Evolutionary conservation across 2,329 filamentous ascomycete species (phyloP).

Genomic region (Colletotrichum tropicale): DNA sequence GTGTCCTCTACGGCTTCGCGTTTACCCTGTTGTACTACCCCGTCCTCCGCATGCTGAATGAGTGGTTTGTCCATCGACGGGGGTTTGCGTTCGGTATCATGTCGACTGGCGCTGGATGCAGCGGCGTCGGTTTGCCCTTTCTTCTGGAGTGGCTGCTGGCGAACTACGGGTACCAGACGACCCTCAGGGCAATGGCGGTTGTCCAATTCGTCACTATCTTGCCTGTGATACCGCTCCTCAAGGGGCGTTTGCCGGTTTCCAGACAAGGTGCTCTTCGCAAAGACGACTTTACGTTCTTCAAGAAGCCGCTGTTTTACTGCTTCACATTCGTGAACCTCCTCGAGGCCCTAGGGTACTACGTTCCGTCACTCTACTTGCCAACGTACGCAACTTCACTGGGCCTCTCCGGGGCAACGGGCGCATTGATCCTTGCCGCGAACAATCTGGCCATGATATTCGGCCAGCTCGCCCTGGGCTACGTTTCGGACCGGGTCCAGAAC

Average conservation of each 20-base stretch:
- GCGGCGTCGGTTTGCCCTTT: conserved; percentile 53
- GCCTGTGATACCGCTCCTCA: conserved; percentile 45
- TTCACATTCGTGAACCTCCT: conserved; percentile 54
- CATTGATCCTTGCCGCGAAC: conserved; percentile 51
- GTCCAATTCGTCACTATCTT: conserved; percentile 39
- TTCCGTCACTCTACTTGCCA: conserved; percentile 60
- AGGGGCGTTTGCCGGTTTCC: conserved; percentile 43
- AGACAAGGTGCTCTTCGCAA: conserved; percentile 24
- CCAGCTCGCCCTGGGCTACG: conserved; percentile 46
- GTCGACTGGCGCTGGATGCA: conserved; percentile 48
- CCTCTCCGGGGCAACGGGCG: conserved; percentile 42
- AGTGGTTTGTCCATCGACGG: conserved; percentile 52
- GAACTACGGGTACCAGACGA: conserved; percentile 43
- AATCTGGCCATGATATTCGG: conserved; percentile 53
- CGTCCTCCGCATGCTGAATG: conserved; percentile 43
- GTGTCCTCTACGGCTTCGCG: conserved; percentile 32
- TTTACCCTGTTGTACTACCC: conserved; percentile 43
- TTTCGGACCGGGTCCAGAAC: conserved; percentile 48
- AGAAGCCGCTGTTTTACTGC: conserved; percentile 26
- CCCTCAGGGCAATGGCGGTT: conserved; percentile 43
- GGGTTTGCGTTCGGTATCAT: conserved; percentile 55
- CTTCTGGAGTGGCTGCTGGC: conserved; percentile 44
- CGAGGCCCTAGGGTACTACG: conserved; percentile 58
- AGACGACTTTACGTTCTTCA: conserved; percentile 26
- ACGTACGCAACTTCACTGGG: conserved; percentile 48